Evolutionary conservation across 2,329 filamentous ascomycete species (phyloP).

Genomic region (Xylaria polymorpha): DNA sequence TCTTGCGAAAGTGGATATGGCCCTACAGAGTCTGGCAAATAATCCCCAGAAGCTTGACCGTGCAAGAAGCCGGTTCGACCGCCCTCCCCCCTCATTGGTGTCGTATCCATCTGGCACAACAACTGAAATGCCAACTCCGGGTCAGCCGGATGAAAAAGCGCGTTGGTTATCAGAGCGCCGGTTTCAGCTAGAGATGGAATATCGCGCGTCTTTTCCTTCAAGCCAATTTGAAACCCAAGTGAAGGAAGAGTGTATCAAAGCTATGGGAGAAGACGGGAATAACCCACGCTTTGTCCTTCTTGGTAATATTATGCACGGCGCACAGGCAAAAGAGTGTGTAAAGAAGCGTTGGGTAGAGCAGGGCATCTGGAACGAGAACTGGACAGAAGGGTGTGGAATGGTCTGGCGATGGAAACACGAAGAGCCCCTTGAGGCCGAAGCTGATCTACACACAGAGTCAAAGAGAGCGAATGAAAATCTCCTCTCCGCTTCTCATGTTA

Average conservation of each 20-base stretch:
- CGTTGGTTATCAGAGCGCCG: background rate
- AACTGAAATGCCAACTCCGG: conserved; percentile 8
- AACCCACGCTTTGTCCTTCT: background rate
- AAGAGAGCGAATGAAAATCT: background rate
- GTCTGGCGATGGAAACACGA: conserved; percentile 35
- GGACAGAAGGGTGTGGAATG: background rate
- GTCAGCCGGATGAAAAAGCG: background rate
- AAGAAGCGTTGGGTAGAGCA: conserved; percentile 40
- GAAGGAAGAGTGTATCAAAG: conserved; percentile 3
- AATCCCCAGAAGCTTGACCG: conserved; percentile 25
- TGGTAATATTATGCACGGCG: background rate
- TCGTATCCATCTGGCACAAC: conserved; percentile 12
- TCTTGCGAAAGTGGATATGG: background rate
- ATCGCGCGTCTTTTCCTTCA: background rate
- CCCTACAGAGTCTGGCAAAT: background rate
- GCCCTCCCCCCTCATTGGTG: conserved; percentile 14
- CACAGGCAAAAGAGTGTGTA: conserved; percentile 1
- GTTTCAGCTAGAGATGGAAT: background rate
- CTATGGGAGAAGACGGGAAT: background rate
- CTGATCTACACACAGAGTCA: background rate
- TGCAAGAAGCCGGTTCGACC: conserved; percentile 22
- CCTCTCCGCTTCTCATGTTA: background rate
- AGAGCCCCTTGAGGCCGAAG: background rate
- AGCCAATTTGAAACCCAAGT: conserved; percentile 11
- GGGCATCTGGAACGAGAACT: conserved; percentile 41